These are phyloP conservation scores for Annona cherimola DNA, from an alignment of 164 flowering plant genomes.

Conservation along the genomic window DNA sequence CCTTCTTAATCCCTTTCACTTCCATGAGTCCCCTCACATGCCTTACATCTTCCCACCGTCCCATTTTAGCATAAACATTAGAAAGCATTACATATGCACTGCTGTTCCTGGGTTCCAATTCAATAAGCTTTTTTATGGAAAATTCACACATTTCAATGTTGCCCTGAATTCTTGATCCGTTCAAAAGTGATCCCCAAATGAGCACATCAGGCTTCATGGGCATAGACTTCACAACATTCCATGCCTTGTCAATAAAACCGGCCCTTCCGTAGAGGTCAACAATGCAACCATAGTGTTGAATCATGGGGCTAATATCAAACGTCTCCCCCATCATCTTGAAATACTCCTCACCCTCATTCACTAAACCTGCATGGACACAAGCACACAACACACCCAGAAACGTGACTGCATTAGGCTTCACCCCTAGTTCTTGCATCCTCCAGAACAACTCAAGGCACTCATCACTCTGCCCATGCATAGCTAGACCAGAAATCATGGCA, in stretches of 20 bases:
- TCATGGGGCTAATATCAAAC: conserved; percentile 23
- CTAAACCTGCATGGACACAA: conserved; percentile 38
- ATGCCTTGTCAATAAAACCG: conserved; percentile 32
- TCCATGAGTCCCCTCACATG: conserved; percentile 33
- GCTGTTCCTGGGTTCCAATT: conserved; percentile 30
- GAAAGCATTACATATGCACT: conserved; percentile 39
- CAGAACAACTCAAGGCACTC: conserved; percentile 26
- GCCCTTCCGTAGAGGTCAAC: conserved; percentile 38
- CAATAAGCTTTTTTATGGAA: conserved; percentile 23
- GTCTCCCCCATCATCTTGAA: conserved; percentile 31
- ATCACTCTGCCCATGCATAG: conserved; percentile 28
- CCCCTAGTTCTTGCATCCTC: conserved; percentile 22
- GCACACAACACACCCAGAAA: conserved; percentile 33
- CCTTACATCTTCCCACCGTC: conserved; percentile 30
- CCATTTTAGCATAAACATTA: conserved; percentile 34
- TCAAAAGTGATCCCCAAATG: conserved; percentile 41
- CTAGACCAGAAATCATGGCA: conserved; percentile 32
- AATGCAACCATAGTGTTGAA: conserved; percentile 42
- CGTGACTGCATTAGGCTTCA: conserved; percentile 30
- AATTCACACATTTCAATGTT: conserved; percentile 27
- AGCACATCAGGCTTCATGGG: conserved; percentile 41
- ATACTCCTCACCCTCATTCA: conserved; percentile 27
- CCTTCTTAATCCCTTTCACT: conserved; percentile 23
- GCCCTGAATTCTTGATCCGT: conserved; percentile 30
- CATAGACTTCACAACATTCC: conserved; percentile 26